phyloP scores from a whole-genome alignment of 2,329 filamentous ascomycete genomes.

The Lasiodiplodia citricola region DNA sequence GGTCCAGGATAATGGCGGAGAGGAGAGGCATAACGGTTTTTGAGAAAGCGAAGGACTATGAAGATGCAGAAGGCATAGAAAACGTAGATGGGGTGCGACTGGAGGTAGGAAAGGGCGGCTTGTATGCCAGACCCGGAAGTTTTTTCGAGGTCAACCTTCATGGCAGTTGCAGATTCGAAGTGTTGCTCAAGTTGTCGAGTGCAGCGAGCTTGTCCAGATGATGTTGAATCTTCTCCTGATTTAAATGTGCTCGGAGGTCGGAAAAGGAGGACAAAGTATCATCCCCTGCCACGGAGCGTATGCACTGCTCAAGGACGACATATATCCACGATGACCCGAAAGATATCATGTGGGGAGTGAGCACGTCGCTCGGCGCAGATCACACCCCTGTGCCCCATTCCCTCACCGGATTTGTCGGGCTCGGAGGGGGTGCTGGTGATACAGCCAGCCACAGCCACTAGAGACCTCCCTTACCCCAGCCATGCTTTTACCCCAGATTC shows the following conservation, averaged over 20 bases:
- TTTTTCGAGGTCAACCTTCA: constrained; percentile 8
- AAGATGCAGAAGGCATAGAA: constrained; percentile 1
- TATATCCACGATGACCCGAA: background rate
- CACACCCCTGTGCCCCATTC: background rate
- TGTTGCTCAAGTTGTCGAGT: background rate
- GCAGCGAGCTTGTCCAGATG: background rate
- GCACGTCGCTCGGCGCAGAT: background rate
- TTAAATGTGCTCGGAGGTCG: background rate
- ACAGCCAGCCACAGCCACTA: background rate
- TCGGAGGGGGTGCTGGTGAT: background rate
- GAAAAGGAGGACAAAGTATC: background rate
- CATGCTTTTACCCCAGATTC: constrained; percentile 16
- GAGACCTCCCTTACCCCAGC: background rate
- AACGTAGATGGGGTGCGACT: constrained; percentile 9
- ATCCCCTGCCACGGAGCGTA: background rate
- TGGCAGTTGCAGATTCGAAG: background rate
- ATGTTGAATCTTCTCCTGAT: constrained; percentile 1
- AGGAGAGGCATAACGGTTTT: constrained; percentile 17
- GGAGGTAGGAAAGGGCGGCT: constrained; percentile 8
- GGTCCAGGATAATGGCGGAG: constrained; percentile 60
- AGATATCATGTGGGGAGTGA: background rate
- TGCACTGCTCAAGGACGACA: background rate
- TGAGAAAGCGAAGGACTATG: constrained; percentile 6
- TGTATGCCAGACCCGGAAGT: background rate
- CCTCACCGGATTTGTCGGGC: constrained; percentile 8